phyloP scores from a whole-genome alignment of 441 rosid genomes.

The Corymbia calophylla region DNA sequence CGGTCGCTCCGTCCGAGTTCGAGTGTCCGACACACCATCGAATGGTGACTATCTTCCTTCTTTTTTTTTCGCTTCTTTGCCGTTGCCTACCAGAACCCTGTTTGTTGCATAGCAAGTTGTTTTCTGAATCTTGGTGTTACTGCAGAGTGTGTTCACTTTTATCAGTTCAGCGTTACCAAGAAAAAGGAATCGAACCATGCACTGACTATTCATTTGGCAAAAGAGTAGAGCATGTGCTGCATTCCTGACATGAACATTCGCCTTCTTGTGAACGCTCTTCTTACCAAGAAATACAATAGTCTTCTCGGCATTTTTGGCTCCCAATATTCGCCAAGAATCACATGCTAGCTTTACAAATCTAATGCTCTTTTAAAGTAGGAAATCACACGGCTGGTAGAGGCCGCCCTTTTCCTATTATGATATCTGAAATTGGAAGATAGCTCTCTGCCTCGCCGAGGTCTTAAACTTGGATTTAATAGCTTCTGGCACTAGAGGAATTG shows the following conservation, averaged over 20 bases:
- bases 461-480: not conserved
- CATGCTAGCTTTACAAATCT: not conserved
- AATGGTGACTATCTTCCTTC: not conserved
- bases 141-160: not conserved
- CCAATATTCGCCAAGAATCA: not conserved
- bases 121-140: not conserved
- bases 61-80: not conserved
- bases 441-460: not conserved
- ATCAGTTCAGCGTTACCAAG: not conserved
- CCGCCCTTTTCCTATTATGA: not conserved
- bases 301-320: not conserved
- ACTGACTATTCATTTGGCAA: not conserved
- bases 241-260: not conserved
- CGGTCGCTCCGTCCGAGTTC: conserved; percentile 7
- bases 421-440: not conserved
- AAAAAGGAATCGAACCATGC: not conserved
- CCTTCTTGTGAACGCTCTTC: not conserved
- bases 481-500: not conserved
- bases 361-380: not conserved
- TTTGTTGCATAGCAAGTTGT: not conserved
- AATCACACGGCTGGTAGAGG: not conserved
- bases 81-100: not conserved
- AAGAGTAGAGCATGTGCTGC: not conserved
- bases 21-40: conserved; percentile 4
- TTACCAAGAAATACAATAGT: not conserved